Evolutionary conservation across 768 basidiomycete species (phyloP), one percentile per base, ranked within the genome.

Genomic region (Tricholoma saponaceum): DNA sequence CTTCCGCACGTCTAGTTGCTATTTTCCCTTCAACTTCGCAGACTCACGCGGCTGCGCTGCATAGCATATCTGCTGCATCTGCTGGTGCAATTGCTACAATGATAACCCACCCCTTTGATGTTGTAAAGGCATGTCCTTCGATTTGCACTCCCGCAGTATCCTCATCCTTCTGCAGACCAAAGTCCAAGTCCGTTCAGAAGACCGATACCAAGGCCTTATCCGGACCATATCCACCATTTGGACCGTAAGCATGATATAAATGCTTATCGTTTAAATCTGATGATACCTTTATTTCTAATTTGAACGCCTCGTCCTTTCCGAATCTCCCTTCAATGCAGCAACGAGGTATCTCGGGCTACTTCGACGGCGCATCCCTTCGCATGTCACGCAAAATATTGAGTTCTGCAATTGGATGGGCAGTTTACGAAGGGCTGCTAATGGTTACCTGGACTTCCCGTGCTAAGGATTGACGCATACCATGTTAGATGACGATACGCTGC

Each of bases 21-120:
- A 58, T 84, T 5, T 58, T 82, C 25, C 74, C 74, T 64, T 75
- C 79, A 1, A 70, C 72, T 4, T 79, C 81, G 25, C 67, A 73
- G 26, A 72, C 72, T 20, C 71, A 82, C 51, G 76, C 84, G 13
- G 73, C 83, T 3, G 64, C 75, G 5, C 73, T 89, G 44, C 88
- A 92, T 67, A 76, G 79, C 26, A 66, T 83, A 33, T 82, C 88
- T 39, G 94, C 88, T 8, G 91, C 92, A 0, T 77, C 84, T 0
- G 94, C 95, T 8, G 91, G 94, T 2, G 86, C 85, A 1, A 77
- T 95, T 53, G 93, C 93, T 0, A 96, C 94, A 0, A 71, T 94
- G 54, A 79, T 79, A 1, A 98, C 95, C 1, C 92, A 95, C 64
- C 95, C 95, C 2, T 96, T 96, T 62, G 95, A 98, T 68, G 92